Evolutionary conservation across 352 stramenopile species (phyloP), one percentile per base, ranked within the genome.

Genomic region (Pythium scleroteichum): DNA sequence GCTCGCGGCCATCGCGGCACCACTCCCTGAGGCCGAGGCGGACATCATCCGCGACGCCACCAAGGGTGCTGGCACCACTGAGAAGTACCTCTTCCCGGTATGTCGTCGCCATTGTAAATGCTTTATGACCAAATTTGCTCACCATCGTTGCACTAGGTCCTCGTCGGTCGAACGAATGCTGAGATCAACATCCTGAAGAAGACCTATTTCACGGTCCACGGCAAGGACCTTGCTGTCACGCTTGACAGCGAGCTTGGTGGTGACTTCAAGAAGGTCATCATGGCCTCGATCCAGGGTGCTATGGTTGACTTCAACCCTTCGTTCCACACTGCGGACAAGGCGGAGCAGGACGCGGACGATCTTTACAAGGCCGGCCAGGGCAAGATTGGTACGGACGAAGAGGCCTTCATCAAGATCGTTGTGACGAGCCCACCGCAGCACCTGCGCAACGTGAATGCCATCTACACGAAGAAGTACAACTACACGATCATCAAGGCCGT

Each of bases 181-280:
- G 83, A 93, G 61, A 76, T 93, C 46, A 69, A 69, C 60, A 90
- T 93, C 60, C 75, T 93, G 48, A 91, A 91, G 70, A 88, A 89
- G 69, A 86, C 83, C 0, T 93, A 78, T 69, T 91, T 80, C 53
- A 75, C 88, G 32, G 48, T 86, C 44, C 75, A 78, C 69, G 63
- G 66, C 49, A 69, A 86, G 40, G 83, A 93, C 44, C 59, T 93
- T 46, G 73, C 72, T 29, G 76, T 83, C 32, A 67, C 72, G 29
- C 61, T 91, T 54, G 70, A 87, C 57, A 66, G 64, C 44, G 83
- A 93, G 32, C 66, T 93, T 12, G 64, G 78, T 24, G 83, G 83
- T 22, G 83, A 93, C 68, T 76, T 91, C 50, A 82, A 82, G 67
- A 90, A 87, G 64, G 66, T 82, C n/a, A 75, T 91, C 56, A 66